Evolutionary conservation across 345 rosid genomes (phyloP), one percentile per base, ranked within the genome.

Genomic region (Murraya koenigii): DNA sequence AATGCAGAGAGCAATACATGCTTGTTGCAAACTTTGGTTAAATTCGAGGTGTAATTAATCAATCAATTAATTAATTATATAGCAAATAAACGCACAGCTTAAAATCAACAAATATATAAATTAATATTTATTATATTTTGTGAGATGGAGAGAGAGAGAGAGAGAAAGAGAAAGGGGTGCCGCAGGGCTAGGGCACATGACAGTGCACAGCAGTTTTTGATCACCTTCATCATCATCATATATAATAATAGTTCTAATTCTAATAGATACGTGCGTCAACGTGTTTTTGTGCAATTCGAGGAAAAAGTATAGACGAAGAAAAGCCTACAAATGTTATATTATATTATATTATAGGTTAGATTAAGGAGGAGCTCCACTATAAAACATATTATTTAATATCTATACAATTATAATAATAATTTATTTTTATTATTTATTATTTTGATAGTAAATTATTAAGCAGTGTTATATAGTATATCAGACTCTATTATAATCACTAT

Each of bases 211-310:
- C 23, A 26, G 47, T 5, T 1, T 6, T 9, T 60, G 32, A 60
- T 60, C 30, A 9, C 38, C 68, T 22, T 20, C 19, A 25, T 4
- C 23, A 44, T 1, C 49, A 13, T 28, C 77, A 20, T 68, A 60
- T 13, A 72, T 72, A 71, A 75, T 84, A 61, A 71, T 66, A 68
- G 68, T 72, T 79, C 54, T 47, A 13, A 30, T 14, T 62, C 4
- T 44, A 64, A 75, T 8, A 38, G 61, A 55, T 19, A 61, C 56
- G 32, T 36, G 54, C 25, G 49, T 30, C 71, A 28, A 61, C 65
- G 70, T 70, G 62, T 56, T 52, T 64, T 59, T 70, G 84, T 74
- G 79, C 58, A 70, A 63, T 77, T 84, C 85, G 87, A 84, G 87
- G 79, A 71, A 60, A 14, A 6, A 7, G 64, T 58, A 28, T 36